Base-by-base conservation (phyloP, 2,329 filamentous ascomycete species). In the Pestalotiopsis sp. region DNA sequence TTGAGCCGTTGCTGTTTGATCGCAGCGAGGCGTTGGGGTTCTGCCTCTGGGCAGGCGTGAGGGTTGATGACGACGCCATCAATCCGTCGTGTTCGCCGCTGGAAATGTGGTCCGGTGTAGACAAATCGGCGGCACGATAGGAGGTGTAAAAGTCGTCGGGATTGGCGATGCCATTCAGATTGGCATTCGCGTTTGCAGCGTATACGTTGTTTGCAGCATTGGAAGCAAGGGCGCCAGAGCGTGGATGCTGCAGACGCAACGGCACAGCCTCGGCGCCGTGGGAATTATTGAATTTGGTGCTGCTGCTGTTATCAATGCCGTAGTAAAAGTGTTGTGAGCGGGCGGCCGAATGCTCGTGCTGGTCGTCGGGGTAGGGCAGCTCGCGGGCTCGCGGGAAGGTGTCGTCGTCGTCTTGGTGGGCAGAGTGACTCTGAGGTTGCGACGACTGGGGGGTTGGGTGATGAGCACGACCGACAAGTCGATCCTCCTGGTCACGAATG, bases 61-160 rank as follows among this genome's bases (percentile, higher is more conserved):
- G 74, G 38, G 78, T 74, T 61, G 76, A 72, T n/a, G 68, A 59
- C 66, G 68, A 65, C 62, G 66, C 66, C 68, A 70, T 58, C 74
- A 77, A 76, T 73, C 83, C 80, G 74, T 68, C 64, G 63, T 69
- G 31, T 23, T 66, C 41, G 68, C 65, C 52, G 68, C 70, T 31
- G 68, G 71, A 64, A 65, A 69, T 69, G 68, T 69, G 65, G 76
- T 72, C 40, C 73, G 73, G 73, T 20, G 61, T 27, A 20, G 38
- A n/a, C 11, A n/a, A 14, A 40, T 23, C 17, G 61, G 12, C 49
- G 27, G 77, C 78, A 73, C 80, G 80, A 75, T 85, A 86, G 76
- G 80, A 83, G 73, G 83, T 84, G 79, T 88, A 88, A 78, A 87
- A 88, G 76, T 86, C 82, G 83, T 87, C 85, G 73, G 86, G 85